Percentiles rank a stretch among this genome's conserved stretches.
Conservation (phyloP, 768 basidiomycete genomes). For the Hortiboletus campestris region DNA sequence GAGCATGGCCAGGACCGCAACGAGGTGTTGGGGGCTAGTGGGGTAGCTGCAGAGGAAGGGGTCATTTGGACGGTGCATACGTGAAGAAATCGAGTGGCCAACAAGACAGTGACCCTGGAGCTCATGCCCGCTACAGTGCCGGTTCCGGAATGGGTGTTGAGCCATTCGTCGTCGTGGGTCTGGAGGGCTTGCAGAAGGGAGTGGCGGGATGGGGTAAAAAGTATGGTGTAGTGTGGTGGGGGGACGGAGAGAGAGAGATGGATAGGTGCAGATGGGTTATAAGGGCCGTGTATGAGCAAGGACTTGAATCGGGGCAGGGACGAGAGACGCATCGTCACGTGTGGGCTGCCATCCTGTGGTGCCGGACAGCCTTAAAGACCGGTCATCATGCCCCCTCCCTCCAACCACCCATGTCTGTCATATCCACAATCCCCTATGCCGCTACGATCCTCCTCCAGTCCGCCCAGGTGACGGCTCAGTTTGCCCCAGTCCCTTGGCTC, state of each 20-base stretch:
- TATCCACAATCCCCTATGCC: slow-evolving; percentile 12
- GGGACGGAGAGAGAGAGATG: slow-evolving; percentile 57
- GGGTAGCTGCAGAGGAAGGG: slow-evolving; percentile 51
- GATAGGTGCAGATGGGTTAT: slow-evolving; percentile 67
- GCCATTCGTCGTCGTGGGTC: slow-evolving; percentile 50
- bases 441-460: slow-evolving; percentile 14
- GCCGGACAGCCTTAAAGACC: slow-evolving; percentile 4
- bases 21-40: slow-evolving; percentile 55
- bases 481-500: slow-evolving; percentile 49
- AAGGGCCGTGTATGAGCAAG: slow-evolving; percentile 61
- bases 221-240: slow-evolving; percentile 36
- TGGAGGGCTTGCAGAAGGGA: slow-evolving; percentile 41
- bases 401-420: slow-evolving; percentile 11
- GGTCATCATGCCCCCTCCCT: neutral
- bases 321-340: slow-evolving; percentile 40
- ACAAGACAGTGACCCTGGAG: slow-evolving; percentile 56
- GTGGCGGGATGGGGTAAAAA: slow-evolving; percentile 56
- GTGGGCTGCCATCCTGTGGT: slow-evolving; percentile 22
- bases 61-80: slow-evolving; percentile 6
- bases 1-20: slow-evolving; percentile 50
- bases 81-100: slow-evolving; percentile 24
- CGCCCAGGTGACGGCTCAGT: slow-evolving; percentile 46
- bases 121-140: slow-evolving; percentile 39
- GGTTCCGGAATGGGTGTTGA: slow-evolving; percentile 33
- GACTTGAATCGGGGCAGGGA: slow-evolving; percentile 54